These are phyloP conservation scores for Mortierella sp. DNA, from an alignment of 371 early-diverging fungal species.

Conservation along the genomic window DNA sequence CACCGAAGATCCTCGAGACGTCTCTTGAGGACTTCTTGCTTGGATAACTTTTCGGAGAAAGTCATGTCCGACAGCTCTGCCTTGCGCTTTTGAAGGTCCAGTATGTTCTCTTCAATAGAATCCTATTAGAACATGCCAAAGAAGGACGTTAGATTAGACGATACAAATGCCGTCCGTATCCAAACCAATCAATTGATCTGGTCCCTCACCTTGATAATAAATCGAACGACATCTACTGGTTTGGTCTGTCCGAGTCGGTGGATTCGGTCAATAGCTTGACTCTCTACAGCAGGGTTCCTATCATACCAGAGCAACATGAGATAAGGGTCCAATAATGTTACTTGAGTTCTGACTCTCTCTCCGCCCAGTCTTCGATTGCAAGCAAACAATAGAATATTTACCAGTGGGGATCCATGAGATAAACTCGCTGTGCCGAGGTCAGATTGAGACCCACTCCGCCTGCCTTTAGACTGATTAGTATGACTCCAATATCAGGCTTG, in stretches of 20 bases:
- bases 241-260: constrained; percentile 68
- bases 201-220: constrained; percentile 56
- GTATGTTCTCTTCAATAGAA: constrained; percentile 59
- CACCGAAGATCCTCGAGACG: constrained; percentile 49
- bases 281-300: constrained; percentile 80
- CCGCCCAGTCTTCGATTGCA: too few species aligned
- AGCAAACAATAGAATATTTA: too few species aligned
- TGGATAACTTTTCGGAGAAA: constrained; percentile 49
- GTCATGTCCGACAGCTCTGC: constrained; percentile 51
- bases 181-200: not conserved
- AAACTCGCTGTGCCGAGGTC: constrained; percentile 79
- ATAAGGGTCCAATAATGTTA: too few species aligned
- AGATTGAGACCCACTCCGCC: constrained; percentile 92
- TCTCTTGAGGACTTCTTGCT: constrained; percentile 51
- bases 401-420: constrained; percentile 68
- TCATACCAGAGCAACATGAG: not conserved
- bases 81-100: constrained; percentile 53
- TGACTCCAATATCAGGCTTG: constrained; percentile 61
- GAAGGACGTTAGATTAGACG: constrained; percentile 45
- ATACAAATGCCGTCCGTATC: too few species aligned
- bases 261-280: constrained; percentile 90
- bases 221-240: constrained; percentile 60
- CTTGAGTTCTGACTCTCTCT: too few species aligned
- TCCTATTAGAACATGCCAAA: constrained; percentile 54
- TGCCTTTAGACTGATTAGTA: constrained; percentile 87